Evolutionary conservation across 2,329 filamentous ascomycete species (phyloP).

Genomic region (Geosmithia flava): DNA sequence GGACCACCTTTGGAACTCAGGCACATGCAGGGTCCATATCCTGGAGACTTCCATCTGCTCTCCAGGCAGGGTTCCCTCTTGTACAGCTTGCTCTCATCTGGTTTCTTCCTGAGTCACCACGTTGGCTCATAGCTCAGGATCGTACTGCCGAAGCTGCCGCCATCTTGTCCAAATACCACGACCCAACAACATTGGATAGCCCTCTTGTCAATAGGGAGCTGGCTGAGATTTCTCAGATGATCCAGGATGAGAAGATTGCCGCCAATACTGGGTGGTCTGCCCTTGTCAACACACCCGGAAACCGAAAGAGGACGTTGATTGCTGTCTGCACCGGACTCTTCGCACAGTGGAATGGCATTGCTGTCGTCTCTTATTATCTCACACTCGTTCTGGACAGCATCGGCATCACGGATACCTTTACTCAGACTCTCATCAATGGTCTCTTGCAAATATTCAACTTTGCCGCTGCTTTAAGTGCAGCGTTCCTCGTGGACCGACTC

Average conservation of each 20-base stretch:
- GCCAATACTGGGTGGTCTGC: slow-evolving; percentile 20
- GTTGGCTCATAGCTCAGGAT: slow-evolving; percentile 44
- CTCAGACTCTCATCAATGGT: slow-evolving; percentile 25
- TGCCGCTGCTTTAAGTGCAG: slow-evolving; percentile 16
- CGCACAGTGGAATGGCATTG: slow-evolving; percentile 16
- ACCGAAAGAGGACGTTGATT: slow-evolving; percentile 9
- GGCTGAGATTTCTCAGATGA: neutral
- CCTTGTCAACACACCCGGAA: slow-evolving; percentile 22
- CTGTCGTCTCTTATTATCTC: slow-evolving; percentile 21
- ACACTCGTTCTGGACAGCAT: slow-evolving; percentile 20
- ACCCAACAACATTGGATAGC: neutral
- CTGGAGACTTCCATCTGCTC: slow-evolving; percentile 39
- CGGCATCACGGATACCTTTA: slow-evolving; percentile 20
- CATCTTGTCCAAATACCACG: slow-evolving; percentile 2
- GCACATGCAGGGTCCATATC: slow-evolving; percentile 22
- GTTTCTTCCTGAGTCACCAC: slow-evolving; percentile 51
- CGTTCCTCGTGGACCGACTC: slow-evolving; percentile 25
- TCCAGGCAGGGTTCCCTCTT: slow-evolving; percentile 32
- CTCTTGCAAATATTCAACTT: slow-evolving; percentile 27
- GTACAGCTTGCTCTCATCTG: slow-evolving; percentile 28
- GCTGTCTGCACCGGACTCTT: slow-evolving; percentile 13
- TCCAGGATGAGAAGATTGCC: slow-evolving; percentile 7
- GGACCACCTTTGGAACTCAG: slow-evolving; percentile 23
- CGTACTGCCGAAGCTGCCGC: slow-evolving; percentile 40
- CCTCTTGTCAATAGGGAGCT: neutral